Conservation (phyloP, 1,284 basidiomycete species). For the Pseudozyma pruni region DNA sequence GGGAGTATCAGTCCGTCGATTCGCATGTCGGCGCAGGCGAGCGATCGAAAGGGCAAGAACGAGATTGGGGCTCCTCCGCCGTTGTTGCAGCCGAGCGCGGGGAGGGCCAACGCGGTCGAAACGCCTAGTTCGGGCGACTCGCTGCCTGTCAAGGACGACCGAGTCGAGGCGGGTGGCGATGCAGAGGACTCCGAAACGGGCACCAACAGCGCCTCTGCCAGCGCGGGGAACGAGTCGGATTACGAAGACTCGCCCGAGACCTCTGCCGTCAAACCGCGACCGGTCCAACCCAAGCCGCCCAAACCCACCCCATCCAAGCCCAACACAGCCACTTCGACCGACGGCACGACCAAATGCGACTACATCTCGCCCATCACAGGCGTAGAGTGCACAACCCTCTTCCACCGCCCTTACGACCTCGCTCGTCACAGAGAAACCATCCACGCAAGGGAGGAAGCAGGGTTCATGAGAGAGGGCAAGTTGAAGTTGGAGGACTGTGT, state of each 20-base stretch:
- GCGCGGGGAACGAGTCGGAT: constrained; percentile 37
- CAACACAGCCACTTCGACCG: constrained; percentile 10
- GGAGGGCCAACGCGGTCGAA: too few species aligned
- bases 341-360: constrained; percentile 61
- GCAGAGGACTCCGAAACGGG: constrained; percentile 44
- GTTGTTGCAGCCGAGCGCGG: constrained; percentile 11
- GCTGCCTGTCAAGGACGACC: constrained; percentile 17
- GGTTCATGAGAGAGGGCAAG: constrained; percentile 56
- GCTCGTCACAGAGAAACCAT: constrained; percentile 66
- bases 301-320: constrained; percentile 7
- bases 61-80: constrained; percentile 31
- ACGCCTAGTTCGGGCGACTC: neutral
- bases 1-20: constrained; percentile 57
- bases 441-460: constrained; percentile 63
- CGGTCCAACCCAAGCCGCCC: constrained; percentile 9
- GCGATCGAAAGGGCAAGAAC: constrained; percentile 11
- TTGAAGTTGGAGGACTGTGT: constrained; percentile 60
- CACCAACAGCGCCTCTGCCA: constrained; percentile 14
- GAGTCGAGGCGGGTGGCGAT: constrained; percentile 29
- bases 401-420: constrained; percentile 66
- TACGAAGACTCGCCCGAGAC: constrained; percentile 37
- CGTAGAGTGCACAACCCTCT: constrained; percentile 59
- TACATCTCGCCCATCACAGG: constrained; percentile 61
- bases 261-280: neutral
- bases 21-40: constrained; percentile 51